A percentile compares a stretch with the other conserved stretches of the same genome.
Conservation (phyloP, 2,329 filamentous ascomycete genomes). For the Cercospora sp. region DNA sequence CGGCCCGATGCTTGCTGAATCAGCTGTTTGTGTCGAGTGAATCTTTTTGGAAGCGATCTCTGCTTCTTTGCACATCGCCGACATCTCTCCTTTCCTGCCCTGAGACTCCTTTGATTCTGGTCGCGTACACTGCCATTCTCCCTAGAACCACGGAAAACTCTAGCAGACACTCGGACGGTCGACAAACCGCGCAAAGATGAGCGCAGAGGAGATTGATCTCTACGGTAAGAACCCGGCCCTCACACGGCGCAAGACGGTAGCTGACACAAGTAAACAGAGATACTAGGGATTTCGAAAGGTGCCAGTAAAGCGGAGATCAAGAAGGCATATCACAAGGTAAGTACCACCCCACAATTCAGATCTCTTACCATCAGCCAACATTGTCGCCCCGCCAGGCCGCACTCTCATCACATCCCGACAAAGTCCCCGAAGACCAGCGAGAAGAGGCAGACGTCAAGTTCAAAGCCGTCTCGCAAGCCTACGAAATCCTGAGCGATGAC, state of each 20-base stretch:
- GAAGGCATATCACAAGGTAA: conserved; percentile 92
- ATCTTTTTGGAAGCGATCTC: conserved; percentile 5
- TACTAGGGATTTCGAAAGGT: conserved; percentile 72
- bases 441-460: conserved; percentile 86
- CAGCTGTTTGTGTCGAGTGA: not conserved
- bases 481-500: conserved; percentile 96
- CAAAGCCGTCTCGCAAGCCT: conserved; percentile 89
- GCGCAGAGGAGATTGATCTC: conserved; percentile 57
- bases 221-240: conserved; percentile 47
- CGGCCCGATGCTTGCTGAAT: conserved; percentile 8
- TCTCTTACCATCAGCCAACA: not conserved
- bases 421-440: conserved; percentile 83
- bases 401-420: conserved; percentile 88
- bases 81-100: not conserved
- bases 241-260: not conserved
- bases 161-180: not conserved
- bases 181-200: conserved; percentile 17
- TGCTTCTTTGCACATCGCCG: not conserved
- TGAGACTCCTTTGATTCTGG: not conserved
- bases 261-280: conserved; percentile 57
- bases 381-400: conserved; percentile 42
- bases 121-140: not conserved
- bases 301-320: conserved; percentile 82
- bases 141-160: not conserved
- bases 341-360: not conserved